These are phyloP conservation scores for Tolypocladium guangdongense DNA, from an alignment of 2,329 filamentous ascomycete genomes.

Conservation along the genomic window DNA sequence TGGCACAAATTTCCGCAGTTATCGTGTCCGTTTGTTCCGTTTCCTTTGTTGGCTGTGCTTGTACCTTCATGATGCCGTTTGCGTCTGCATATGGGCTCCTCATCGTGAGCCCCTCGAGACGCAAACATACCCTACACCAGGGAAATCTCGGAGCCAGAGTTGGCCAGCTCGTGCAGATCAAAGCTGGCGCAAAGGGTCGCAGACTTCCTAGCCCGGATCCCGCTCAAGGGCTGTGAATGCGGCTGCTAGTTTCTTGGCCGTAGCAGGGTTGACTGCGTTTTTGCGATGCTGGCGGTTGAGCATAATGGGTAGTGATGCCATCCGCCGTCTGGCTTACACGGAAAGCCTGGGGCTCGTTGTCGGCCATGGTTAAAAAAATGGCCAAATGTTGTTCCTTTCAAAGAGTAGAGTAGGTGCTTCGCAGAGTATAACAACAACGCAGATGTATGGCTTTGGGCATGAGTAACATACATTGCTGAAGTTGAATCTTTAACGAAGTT, in stretches of 20 bases:
- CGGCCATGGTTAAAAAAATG: neutral
- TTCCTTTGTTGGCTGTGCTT: too few species aligned
- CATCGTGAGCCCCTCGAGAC: too few species aligned
- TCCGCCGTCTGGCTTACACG: slow-evolving; percentile 4
- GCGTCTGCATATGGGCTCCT: too few species aligned
- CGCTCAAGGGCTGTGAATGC: slow-evolving; percentile 38
- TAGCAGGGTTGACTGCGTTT: slow-evolving; percentile 40
- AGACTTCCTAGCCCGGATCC: slow-evolving; percentile 38
- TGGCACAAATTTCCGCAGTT: too few species aligned
- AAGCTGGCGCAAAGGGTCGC: slow-evolving; percentile 42
- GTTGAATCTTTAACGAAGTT: neutral
- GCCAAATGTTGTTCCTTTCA: neutral
- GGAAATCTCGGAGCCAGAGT: too few species aligned
- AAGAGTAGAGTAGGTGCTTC: neutral
- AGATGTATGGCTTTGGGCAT: neutral
- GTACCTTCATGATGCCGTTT: too few species aligned
- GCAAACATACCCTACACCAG: too few species aligned
- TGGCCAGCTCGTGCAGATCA: slow-evolving; percentile 36
- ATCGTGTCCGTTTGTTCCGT: too few species aligned
- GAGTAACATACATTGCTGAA: neutral
- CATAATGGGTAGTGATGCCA: slow-evolving; percentile 44
- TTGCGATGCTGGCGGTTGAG: slow-evolving; percentile 37
- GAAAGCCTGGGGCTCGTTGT: neutral
- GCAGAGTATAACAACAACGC: neutral
- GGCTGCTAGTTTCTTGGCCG: slow-evolving; percentile 33